Evolutionary conservation across 768 basidiomycete genomes (phyloP).

Genomic region (Naganishia friedmannii): DNA sequence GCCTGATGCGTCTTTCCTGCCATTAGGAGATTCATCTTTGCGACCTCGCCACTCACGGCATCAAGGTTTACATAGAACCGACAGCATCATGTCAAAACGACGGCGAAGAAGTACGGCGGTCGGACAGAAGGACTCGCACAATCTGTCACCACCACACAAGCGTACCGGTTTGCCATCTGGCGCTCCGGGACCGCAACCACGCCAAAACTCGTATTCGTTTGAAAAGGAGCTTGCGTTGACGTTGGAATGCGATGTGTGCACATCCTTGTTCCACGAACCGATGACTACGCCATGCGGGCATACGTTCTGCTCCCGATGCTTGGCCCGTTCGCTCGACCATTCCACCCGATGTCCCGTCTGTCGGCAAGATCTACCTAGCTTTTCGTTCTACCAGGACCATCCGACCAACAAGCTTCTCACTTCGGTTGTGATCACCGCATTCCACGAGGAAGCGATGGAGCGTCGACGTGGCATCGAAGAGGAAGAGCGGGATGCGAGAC

Average conservation of each 20-base stretch:
- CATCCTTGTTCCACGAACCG: conserved; percentile 74
- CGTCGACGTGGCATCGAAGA: conserved; percentile 65
- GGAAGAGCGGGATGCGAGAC: conserved; percentile 72
- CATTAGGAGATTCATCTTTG: conserved; percentile 2
- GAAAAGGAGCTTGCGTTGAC: conserved; percentile 58
- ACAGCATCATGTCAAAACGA: conserved; percentile 12
- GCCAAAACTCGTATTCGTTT: conserved; percentile 36
- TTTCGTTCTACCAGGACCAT: conserved; percentile 75
- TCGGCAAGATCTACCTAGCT: conserved; percentile 70
- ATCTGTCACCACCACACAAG: conserved; percentile 22
- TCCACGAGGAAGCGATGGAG: conserved; percentile 65
- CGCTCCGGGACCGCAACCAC: neutral
- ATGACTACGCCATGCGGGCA: conserved; percentile 85
- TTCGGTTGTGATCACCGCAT: conserved; percentile 70
- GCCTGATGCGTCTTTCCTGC: neutral
- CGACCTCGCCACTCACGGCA: conserved; percentile 12
- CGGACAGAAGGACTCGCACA: neutral
- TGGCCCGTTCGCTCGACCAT: conserved; percentile 87
- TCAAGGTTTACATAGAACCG: neutral
- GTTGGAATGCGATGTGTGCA: conserved; percentile 88
- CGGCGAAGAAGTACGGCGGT: conserved; percentile 17
- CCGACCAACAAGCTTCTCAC: conserved; percentile 69
- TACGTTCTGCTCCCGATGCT: conserved; percentile 87
- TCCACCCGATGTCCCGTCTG: conserved; percentile 78
- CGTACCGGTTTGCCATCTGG: neutral